Conservation (phyloP, 2,329 filamentous ascomycete genomes). For the Amesomyces nigricolor region DNA sequence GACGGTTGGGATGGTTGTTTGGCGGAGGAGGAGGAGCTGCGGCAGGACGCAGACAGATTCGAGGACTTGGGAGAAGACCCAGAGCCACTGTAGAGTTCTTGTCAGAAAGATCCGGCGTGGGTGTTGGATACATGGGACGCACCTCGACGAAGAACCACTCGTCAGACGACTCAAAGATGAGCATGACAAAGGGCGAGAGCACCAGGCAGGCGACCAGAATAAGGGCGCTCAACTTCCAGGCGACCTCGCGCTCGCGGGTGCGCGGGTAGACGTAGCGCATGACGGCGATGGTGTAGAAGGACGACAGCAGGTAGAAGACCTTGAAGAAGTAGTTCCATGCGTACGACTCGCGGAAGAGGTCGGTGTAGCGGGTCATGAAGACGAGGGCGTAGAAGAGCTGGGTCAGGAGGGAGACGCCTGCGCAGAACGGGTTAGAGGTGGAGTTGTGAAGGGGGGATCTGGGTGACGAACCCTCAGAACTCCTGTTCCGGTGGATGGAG, state of each 20-base stretch:
- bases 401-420: slow-evolving; percentile 84
- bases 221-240: slow-evolving; percentile 82
- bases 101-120: slow-evolving; percentile 16
- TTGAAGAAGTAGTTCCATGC: slow-evolving; percentile 78
- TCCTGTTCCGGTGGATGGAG: slow-evolving; percentile 82
- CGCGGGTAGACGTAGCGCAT: slow-evolving; percentile 85
- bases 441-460: not conserved
- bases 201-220: slow-evolving; percentile 61
- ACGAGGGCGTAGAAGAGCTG: slow-evolving; percentile 83
- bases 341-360: slow-evolving; percentile 59
- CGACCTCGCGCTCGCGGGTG: slow-evolving; percentile 82
- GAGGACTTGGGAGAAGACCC: slow-evolving; percentile 85
- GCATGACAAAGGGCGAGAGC: slow-evolving; percentile 65
- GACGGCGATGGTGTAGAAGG: slow-evolving; percentile 76
- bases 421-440: not conserved
- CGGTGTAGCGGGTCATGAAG: slow-evolving; percentile 80
- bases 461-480: slow-evolving; percentile 61
- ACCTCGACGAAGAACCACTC: slow-evolving; percentile 48
- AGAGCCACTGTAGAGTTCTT: slow-evolving; percentile 56
- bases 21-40: slow-evolving; percentile 82
- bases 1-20: slow-evolving; percentile 92
- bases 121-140: slow-evolving; percentile 25
- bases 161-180: slow-evolving; percentile 53
- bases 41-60: slow-evolving; percentile 88
- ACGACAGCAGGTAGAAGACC: slow-evolving; percentile 79